Evolutionary conservation across 257 asterid genomes (phyloP).

Genomic region (Petunia axillaris): DNA sequence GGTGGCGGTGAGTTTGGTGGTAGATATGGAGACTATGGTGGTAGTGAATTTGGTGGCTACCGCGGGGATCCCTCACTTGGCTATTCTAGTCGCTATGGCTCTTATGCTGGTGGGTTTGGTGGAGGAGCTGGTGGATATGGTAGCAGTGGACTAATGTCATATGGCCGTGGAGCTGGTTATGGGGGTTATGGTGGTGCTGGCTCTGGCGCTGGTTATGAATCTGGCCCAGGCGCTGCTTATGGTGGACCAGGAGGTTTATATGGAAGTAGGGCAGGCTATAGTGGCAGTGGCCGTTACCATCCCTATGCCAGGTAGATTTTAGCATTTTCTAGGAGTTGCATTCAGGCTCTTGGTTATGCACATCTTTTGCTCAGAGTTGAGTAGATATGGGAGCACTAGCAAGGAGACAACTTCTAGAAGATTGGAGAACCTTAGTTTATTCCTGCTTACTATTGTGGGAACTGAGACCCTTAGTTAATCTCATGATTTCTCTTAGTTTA

Average conservation of each 20-base stretch:
- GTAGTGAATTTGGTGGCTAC: conserved; percentile 72
- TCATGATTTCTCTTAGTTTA: conserved; percentile 21
- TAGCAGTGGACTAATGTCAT: conserved; percentile 69
- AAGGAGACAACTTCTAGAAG: conserved; percentile 58
- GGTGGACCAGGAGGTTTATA: conserved; percentile 79
- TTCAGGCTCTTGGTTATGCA: conserved; percentile 55
- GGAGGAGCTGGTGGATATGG: conserved; percentile 70
- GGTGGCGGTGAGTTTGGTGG: conserved; percentile 79
- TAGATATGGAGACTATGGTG: conserved; percentile 70
- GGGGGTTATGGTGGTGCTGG: conserved; percentile 58
- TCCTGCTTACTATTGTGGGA: conserved; percentile 34
- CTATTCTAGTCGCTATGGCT: conserved; percentile 76
- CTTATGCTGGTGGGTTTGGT: conserved; percentile 57
- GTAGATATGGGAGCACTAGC: conserved; percentile 66
- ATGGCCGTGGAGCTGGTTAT: conserved; percentile 73
- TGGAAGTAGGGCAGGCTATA: conserved; percentile 93
- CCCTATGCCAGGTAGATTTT: conserved; percentile 88
- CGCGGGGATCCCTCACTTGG: conserved; percentile 79
- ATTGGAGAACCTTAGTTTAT: conserved; percentile 48
- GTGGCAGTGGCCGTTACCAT: conserved; percentile 89
- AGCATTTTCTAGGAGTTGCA: conserved; percentile 55
- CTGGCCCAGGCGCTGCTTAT: conserved; percentile 72
- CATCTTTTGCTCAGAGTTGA: conserved; percentile 53
- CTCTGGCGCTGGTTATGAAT: conserved; percentile 73
- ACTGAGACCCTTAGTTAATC: conserved; percentile 27